phyloP scores from a whole-genome alignment of 1,139 yeast genomes.

The Pichia terricola region DNA sequence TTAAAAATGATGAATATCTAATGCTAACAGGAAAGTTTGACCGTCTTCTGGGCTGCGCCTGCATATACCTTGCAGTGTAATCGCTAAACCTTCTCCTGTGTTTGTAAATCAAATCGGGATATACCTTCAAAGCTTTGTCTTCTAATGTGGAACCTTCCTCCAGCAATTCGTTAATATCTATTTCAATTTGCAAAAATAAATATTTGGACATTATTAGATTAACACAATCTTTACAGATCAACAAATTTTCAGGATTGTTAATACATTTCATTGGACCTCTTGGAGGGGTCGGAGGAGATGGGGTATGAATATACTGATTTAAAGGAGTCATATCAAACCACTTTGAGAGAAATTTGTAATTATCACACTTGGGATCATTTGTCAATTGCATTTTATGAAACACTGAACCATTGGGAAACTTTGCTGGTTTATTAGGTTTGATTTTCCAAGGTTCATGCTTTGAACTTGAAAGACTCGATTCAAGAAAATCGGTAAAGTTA shows the following conservation, averaged over 20 bases:
- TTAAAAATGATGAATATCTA: too few relatives aligned
- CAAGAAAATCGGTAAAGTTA: background rate
- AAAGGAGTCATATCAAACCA: slow-evolving; percentile 28
- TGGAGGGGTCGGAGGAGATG: slow-evolving; percentile 26
- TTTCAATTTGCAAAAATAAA: slow-evolving; percentile 20
- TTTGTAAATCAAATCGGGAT: slow-evolving; percentile 9
- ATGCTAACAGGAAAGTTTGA: too few relatives aligned
- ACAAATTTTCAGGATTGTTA: slow-evolving; percentile 24
- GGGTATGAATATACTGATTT: slow-evolving; percentile 23
- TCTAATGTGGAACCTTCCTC: slow-evolving; percentile 2
- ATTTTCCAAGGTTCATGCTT: background rate
- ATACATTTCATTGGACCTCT: slow-evolving; percentile 16
- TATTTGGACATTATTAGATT: slow-evolving; percentile 15
- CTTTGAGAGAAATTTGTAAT: slow-evolving; percentile 19
- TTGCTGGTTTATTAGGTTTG: slow-evolving; percentile 12
- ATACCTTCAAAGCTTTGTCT: slow-evolving; percentile 1
- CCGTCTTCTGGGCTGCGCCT: too few relatives aligned
- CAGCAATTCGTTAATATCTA: slow-evolving; percentile 17
- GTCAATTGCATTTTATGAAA: slow-evolving; percentile 13
- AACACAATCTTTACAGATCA: slow-evolving; percentile 23
- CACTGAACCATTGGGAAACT: slow-evolving; percentile 22
- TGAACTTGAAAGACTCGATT: background rate
- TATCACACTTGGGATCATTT: slow-evolving; percentile 3
- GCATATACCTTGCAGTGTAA: slow-evolving; percentile 1
- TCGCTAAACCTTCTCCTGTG: slow-evolving; percentile 8